phyloP scores from a whole-genome alignment of 2,329 filamentous ascomycete species.

The Pseudogymnoascus sp. region DNA sequence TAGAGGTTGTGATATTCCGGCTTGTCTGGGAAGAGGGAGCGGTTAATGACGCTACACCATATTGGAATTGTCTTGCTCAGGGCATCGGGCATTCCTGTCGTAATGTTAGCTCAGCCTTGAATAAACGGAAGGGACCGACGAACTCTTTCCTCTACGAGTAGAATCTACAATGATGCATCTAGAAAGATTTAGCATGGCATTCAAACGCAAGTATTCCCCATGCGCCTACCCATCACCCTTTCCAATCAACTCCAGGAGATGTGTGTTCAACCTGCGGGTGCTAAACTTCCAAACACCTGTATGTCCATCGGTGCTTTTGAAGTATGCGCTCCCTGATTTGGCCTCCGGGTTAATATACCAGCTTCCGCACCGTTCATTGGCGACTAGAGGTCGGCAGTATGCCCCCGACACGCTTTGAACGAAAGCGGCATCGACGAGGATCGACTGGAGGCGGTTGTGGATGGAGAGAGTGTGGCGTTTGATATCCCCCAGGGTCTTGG shows the following conservation, averaged over 20 bases:
- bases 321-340: constrained; percentile 77
- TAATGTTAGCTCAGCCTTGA: constrained; percentile 17
- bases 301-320: constrained; percentile 97
- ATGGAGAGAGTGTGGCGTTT: constrained; percentile 72
- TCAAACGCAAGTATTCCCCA: neutral
- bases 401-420: constrained; percentile 54
- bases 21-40: constrained; percentile 61
- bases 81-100: constrained; percentile 78
- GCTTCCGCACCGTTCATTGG: constrained; percentile 91
- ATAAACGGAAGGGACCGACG: constrained; percentile 23
- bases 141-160: constrained; percentile 81
- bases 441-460: constrained; percentile 74
- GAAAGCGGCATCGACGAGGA: constrained; percentile 69
- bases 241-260: constrained; percentile 65
- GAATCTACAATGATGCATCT: constrained; percentile 85
- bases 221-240: constrained; percentile 56
- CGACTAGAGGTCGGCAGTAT: constrained; percentile 63
- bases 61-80: constrained; percentile 89
- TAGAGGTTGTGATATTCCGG: constrained; percentile 46
- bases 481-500: constrained; percentile 62
- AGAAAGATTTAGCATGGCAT: neutral
- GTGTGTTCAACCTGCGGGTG: constrained; percentile 74
- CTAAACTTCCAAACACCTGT: constrained; percentile 87
- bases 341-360: constrained; percentile 73
- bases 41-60: constrained; percentile 86